These are phyloP conservation scores for Eucalyptus sp. DNA, from an alignment of 345 rosid genomes.

Conservation along the genomic window DNA sequence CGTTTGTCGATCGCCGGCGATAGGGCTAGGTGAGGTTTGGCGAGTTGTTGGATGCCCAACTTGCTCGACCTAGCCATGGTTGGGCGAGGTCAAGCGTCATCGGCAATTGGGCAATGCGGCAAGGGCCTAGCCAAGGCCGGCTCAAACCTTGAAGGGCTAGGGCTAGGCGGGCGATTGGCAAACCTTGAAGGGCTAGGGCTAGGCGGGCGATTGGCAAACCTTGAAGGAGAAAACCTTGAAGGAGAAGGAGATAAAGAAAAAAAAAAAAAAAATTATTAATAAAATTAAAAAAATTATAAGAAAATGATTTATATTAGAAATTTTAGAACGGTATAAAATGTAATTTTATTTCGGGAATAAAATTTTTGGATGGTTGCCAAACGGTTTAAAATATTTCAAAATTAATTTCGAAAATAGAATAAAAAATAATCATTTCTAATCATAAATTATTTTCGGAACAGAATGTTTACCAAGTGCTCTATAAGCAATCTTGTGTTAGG, in stretches of 20 bases:
- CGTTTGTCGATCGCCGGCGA: too few relatives aligned
- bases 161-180: too few relatives aligned
- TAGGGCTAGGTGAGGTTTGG: fast-evolving
- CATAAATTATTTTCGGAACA: fast-evolving
- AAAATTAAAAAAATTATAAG: too few relatives aligned
- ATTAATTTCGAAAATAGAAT: fast-evolving
- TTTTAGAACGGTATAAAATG: fast-evolving
- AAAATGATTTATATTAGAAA: too few relatives aligned
- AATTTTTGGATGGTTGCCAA: fast-evolving
- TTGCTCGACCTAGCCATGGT: fast-evolving
- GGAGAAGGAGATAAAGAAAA: fast-evolving
- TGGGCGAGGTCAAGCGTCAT: fast-evolving
- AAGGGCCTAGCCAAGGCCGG: fast-evolving
- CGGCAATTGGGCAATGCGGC: fast-evolving
- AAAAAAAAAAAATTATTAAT: fast-evolving
- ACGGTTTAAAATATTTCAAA: fast-evolving
- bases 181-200: too few relatives aligned
- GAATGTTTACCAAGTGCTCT: fast-evolving
- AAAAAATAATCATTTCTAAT: too few relatives aligned
- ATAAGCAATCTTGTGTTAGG: neutral
- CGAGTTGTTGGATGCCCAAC: too few relatives aligned
- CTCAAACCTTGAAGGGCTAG: too few relatives aligned
- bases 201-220: too few relatives aligned
- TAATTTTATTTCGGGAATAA: fast-evolving
- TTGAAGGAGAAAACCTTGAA: too few relatives aligned